Conservation (phyloP, 345 rosid genomes). For the Brassica incana region DNA sequence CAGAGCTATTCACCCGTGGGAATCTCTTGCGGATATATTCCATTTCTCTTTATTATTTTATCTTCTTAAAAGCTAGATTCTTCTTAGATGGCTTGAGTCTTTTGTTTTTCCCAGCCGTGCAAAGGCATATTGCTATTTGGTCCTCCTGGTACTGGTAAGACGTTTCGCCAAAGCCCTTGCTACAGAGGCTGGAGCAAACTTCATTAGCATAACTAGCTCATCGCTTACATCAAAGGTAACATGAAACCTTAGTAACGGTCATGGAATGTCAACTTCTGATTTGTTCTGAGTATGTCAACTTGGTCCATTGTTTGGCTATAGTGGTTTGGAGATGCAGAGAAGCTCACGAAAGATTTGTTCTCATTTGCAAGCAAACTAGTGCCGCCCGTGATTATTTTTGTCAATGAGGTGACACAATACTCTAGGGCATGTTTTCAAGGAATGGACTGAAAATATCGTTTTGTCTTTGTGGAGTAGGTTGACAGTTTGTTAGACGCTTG, state of each 20-base stretch:
- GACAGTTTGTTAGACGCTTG: slow-evolving; percentile 99
- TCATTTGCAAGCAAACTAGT: slow-evolving; percentile 87
- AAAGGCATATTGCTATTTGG: slow-evolving; percentile 98
- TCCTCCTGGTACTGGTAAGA: slow-evolving; percentile 99
- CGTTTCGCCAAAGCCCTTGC: slow-evolving; percentile 97
- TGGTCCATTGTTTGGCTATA: slow-evolving; percentile 35
- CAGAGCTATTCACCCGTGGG: slow-evolving; percentile 88
- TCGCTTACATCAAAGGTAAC: slow-evolving; percentile 93
- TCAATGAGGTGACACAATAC: slow-evolving; percentile 68
- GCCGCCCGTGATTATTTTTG: slow-evolving; percentile 88
- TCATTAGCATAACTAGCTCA: slow-evolving; percentile 96
- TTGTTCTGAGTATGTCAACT: slow-evolving; percentile 14
- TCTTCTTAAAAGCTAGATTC: neutral
- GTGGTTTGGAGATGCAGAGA: slow-evolving; percentile 99
- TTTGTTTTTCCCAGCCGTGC: slow-evolving; percentile 65
- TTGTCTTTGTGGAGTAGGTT: slow-evolving; percentile 47
- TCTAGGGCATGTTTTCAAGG: slow-evolving; percentile 6
- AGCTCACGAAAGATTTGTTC: slow-evolving; percentile 93
- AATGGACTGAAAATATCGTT: neutral
- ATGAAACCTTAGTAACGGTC: slow-evolving; percentile 1
- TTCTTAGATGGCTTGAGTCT: slow-evolving; percentile 6
- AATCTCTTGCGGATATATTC: slow-evolving; percentile 71
- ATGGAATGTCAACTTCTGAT: neutral
- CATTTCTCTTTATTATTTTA: neutral
- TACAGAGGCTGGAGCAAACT: slow-evolving; percentile 96